Conservation (phyloP, 441 rosid species). For the Aleurites moluccanus region DNA sequence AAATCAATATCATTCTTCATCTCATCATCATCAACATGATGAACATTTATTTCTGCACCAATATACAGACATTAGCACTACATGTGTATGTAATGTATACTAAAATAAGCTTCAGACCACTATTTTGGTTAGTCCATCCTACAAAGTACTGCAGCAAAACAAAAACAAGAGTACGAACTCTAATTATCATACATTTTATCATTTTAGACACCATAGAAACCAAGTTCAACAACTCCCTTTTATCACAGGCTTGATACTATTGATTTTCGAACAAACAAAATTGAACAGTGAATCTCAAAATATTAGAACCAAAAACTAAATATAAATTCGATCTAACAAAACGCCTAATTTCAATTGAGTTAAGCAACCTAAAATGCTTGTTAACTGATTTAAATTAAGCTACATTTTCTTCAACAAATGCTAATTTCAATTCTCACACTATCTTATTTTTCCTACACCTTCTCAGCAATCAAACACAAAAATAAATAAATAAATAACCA, state of each 20-base stretch:
- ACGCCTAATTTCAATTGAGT: not conserved
- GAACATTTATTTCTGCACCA: conserved; percentile 41
- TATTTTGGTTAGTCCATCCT: not conserved
- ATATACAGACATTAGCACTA: not conserved
- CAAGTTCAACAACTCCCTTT: not conserved
- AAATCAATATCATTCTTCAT: conserved; percentile 59
- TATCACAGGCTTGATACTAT: not conserved
- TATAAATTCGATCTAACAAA: not conserved
- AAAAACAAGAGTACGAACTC: not conserved
- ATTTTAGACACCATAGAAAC: not conserved
- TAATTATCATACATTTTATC: not conserved
- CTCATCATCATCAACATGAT: conserved; percentile 36
- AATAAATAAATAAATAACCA: not conserved
- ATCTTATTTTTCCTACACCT: not conserved
- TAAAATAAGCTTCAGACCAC: not conserved
- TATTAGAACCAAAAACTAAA: not conserved
- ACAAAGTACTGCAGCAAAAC: not conserved
- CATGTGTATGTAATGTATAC: not conserved
- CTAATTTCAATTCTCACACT: not conserved
- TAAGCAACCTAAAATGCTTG: not conserved
- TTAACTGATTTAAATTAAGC: not conserved
- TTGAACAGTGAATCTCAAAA: not conserved
- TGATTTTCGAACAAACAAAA: not conserved
- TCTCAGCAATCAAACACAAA: conserved; percentile 5
- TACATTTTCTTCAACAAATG: not conserved